phyloP scores from a whole-genome alignment of 768 basidiomycete species.

The Tubosaeta sp. region DNA sequence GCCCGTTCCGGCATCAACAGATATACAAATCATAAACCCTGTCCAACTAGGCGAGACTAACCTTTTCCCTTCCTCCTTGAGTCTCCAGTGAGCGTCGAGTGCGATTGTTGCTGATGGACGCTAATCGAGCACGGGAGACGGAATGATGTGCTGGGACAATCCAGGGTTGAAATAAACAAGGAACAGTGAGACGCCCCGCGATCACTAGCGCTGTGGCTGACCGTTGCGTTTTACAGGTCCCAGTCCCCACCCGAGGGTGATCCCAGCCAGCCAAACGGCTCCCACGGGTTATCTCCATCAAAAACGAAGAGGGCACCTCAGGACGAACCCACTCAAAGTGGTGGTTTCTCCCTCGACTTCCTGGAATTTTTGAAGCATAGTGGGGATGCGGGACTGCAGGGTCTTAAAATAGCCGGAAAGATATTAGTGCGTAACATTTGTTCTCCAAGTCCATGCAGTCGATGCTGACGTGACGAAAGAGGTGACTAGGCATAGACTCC shows the following conservation, averaged over 20 bases:
- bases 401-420: background rate
- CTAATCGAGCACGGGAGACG: background rate
- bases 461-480: background rate
- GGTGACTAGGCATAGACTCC: background rate
- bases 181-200: background rate
- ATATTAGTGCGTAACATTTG: background rate
- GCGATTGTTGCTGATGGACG: background rate
- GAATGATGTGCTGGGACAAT: background rate
- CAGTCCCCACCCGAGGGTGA: background rate
- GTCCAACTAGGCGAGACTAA: background rate
- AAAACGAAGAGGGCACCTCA: background rate
- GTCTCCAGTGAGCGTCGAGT: background rate
- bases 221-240: background rate
- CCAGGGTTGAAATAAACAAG: background rate
- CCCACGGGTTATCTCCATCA: background rate
- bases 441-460: background rate
- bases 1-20: background rate
- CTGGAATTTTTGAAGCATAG: background rate
- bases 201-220: background rate
- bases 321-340: background rate
- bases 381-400: background rate
- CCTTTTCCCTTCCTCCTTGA: background rate
- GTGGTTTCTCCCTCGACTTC: background rate
- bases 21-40: background rate
- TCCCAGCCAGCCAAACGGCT: background rate